Evolutionary conservation across 2,329 filamentous ascomycete genomes (phyloP), one percentile per base, ranked within the genome.

Genomic region (Pyricularia sp.): DNA sequence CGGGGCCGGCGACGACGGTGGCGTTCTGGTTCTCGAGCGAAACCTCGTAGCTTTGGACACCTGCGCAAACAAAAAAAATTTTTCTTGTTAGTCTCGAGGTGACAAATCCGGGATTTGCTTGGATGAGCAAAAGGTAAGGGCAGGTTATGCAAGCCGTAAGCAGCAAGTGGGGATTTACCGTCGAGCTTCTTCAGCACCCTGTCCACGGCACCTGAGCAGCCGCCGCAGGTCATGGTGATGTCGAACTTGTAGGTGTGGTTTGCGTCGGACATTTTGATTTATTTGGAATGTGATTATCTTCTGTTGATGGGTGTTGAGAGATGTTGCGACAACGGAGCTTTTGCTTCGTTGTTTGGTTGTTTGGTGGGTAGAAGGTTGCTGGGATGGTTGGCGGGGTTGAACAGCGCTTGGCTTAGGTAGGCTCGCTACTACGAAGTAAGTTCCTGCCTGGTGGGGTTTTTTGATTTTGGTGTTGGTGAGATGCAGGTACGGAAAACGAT

Each of bases 151-250:
- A n/a, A n/a, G 28, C n/a, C 33, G 64, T 6, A 31, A 31, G 36
- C 36, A 31, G 23, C 17, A 50, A 50, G 42, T 50, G 42, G 42
- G 20, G 42, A 50, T 20, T 61, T 61, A 97, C 94, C 93, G 25
- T 96, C 91, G 2, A 97, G 88, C 83, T 93, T 97, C 84, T 92
- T 94, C 72, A 99, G 88, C 64, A 97, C 93, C 68, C 93, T 88
- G 81, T 97, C 92, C 64, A 99, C 86, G 73, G 95, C 95, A 76
- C 94, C 93, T 64, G 94, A 97, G 89, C 95, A 99, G 79, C 95
- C 95, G 78, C 92, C 88, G 83, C 95, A 99, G 85, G 85, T 91
- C 95, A 99, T 99, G 81, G 84, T 85, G 79, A 98, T 88, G 81
- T 94, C 90, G 85, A 98, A 98, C 80, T 95, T 92, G 90, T 98